Conservation (phyloP, 768 basidiomycete species). For the Mycena pura region DNA sequence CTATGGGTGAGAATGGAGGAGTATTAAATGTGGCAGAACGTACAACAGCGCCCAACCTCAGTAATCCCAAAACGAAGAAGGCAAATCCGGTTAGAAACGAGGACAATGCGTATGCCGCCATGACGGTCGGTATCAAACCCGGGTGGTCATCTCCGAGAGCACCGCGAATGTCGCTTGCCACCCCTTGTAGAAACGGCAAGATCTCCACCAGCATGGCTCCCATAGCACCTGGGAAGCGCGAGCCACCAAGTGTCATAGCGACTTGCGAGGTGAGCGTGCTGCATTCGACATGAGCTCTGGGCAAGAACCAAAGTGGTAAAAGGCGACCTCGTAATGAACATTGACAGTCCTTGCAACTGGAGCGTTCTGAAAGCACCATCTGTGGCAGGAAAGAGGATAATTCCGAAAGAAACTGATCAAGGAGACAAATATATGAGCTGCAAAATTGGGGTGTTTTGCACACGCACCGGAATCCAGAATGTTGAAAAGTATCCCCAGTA, state of each 20-base stretch:
- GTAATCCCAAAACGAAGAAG: slow-evolving; percentile 29
- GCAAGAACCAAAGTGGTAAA: not conserved
- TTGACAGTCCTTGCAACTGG: slow-evolving; percentile 32
- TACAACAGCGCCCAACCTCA: slow-evolving; percentile 30
- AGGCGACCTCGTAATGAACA: slow-evolving; percentile 32
- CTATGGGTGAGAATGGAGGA: not conserved
- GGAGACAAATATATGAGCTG: not conserved
- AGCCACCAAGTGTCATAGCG: slow-evolving; percentile 32
- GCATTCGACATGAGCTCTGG: not conserved
- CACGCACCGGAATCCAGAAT: slow-evolving; percentile 24
- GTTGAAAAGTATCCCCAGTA: slow-evolving; percentile 30
- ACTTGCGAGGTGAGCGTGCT: slow-evolving; percentile 29
- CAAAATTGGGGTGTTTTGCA: too few relatives aligned
- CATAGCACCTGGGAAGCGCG: slow-evolving; percentile 30
- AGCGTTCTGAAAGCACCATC: slow-evolving; percentile 25
- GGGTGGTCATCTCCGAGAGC: slow-evolving; percentile 31
- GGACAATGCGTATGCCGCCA: slow-evolving; percentile 33
- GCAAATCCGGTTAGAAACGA: slow-evolving; percentile 29
- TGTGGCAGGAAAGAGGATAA: slow-evolving; percentile 28
- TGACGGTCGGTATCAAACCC: slow-evolving; percentile 32
- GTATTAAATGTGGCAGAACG: not conserved
- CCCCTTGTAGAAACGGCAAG: slow-evolving; percentile 29
- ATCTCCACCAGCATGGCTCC: slow-evolving; percentile 34
- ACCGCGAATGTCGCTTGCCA: slow-evolving; percentile 28
- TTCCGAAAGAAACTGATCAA: slow-evolving; percentile 29